These are phyloP conservation scores for Boletellus ananiceps DNA, from an alignment of 768 basidiomycete genomes.

Conservation along the genomic window DNA sequence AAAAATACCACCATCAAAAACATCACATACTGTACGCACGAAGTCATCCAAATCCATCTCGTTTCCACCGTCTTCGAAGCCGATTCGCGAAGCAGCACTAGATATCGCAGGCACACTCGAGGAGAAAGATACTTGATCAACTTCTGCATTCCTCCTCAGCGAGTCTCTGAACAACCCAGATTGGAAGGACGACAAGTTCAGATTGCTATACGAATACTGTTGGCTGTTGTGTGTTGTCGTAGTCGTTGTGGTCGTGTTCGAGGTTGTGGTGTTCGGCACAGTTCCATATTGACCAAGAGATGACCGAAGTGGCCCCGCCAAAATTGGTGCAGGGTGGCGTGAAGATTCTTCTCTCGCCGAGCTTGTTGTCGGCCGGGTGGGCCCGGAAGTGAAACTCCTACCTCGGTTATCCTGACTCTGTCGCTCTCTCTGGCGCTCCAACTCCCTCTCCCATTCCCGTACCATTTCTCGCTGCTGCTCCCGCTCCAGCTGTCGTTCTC, in stretches of 20 bases:
- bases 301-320: slow-evolving; percentile 3
- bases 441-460: slow-evolving; percentile 21
- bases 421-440: slow-evolving; percentile 16
- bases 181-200: slow-evolving; percentile 31
- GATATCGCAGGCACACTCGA: slow-evolving; percentile 7
- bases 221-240: slow-evolving; percentile 10
- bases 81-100: slow-evolving; percentile 9
- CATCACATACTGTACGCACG: slow-evolving; percentile 10
- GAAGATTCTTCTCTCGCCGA: slow-evolving; percentile 16
- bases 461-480: slow-evolving; percentile 11
- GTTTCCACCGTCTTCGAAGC: slow-evolving; percentile 25
- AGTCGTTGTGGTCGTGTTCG: neutral
- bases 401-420: slow-evolving; percentile 13
- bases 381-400: slow-evolving; percentile 12
- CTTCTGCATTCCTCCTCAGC: slow-evolving; percentile 25
- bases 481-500: slow-evolving; percentile 10
- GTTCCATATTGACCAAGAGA: slow-evolving; percentile 7
- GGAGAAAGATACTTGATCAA: slow-evolving; percentile 16
- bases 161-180: slow-evolving; percentile 33
- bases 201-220: slow-evolving; percentile 27
- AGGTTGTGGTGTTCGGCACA: neutral
- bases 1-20: neutral
- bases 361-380: slow-evolving; percentile 13
- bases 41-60: slow-evolving; percentile 26
- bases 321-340: neutral